Conservation (phyloP, 116 monocot species). For the Cymodocea nodosa region DNA sequence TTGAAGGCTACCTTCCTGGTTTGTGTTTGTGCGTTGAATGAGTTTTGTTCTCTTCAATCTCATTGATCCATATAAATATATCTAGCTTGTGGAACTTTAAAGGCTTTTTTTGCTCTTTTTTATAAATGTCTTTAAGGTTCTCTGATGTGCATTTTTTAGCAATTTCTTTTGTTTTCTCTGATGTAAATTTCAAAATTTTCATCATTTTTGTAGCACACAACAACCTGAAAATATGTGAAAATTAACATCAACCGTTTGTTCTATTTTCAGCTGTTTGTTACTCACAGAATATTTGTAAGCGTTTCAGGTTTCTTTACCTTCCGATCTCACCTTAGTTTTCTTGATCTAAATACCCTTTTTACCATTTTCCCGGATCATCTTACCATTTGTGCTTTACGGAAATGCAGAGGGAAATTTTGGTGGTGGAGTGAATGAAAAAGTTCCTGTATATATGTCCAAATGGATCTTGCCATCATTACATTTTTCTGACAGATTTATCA, state of each 20-base stretch:
- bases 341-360: background rate
- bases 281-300: conserved; percentile 54
- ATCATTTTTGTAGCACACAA: no score
- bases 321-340: background rate
- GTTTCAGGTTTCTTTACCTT: conserved; percentile 44
- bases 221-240: no score
- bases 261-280: conserved; percentile 56
- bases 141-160: no score
- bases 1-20: no score
- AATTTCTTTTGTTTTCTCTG: no score
- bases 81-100: no score
- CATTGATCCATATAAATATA: no score
- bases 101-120: no score
- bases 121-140: no score
- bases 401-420: conserved; percentile 23
- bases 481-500: conserved; percentile 42
- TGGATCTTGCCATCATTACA: conserved; percentile 59
- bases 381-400: conserved; percentile 1
- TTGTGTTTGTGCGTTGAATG: no score
- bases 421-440: conserved; percentile 7
- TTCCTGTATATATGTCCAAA: conserved; percentile 32
- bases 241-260: background rate
- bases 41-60: no score
- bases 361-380: background rate
- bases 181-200: no score